Base-by-base conservation (phyloP, 148 eudicot genomes). In the Polygonum aviculare region DNA sequence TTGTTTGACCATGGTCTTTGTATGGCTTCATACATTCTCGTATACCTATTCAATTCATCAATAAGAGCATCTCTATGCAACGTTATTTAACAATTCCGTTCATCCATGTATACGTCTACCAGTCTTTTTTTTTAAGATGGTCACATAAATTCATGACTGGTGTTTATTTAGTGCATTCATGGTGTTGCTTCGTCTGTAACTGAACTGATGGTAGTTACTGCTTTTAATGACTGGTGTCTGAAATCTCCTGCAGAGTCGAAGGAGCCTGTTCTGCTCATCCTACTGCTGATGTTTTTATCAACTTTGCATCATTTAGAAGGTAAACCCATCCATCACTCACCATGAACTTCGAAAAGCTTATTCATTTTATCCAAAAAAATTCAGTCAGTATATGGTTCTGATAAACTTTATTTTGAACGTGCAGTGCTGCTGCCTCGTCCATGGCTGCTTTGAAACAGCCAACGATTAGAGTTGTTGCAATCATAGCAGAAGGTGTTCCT, bases 251-350 rank as follows among this genome's bases (percentile, higher is more conserved):
- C 97, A 95, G 99, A 77, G 74, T 95, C 63, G 99, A 95, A 87
- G 91, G 90, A 35, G 96, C 99, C 44, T 90, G 93, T 84, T 93
- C 99, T 74, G 91, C 94, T 44, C 99, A 95, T 77, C 97, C 98
- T 50, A 95, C 97, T 11, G 98, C 99, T 80, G 98, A 95, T 87
- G 99, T 95, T 69, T 95, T 95, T 40, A 95, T 95, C 69, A 95
- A 95, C 82, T 95, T 95, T 79, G 99, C 99, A 82, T 95, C 99
- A 69, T 95, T 62, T 73, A 93, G 99, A 87, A 95, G 99, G 99
- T 95, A 65, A 65, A 82, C 69, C 21, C 47, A 33, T 72, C 31
- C 11, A 14, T 39, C 5, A 18, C 36, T 21, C 33, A 36, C 11
- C 7, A 16, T 35, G 19, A 67, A 60, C 4, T 2, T 12, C 7